phyloP scores from a whole-genome alignment of 2,329 filamentous ascomycete genomes.

The Endothia cerciana region DNA sequence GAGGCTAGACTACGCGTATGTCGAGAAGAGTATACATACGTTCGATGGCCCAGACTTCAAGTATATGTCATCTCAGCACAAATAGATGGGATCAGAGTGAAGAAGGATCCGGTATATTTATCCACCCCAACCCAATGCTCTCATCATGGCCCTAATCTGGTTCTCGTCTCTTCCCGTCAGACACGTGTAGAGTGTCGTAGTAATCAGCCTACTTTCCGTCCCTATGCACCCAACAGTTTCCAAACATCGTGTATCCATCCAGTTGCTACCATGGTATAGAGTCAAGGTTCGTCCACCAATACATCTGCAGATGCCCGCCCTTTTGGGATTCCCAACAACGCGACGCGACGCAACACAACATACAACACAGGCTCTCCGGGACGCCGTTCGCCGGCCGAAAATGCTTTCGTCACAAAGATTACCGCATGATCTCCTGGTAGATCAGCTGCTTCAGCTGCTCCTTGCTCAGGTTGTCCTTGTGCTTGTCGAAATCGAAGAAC shows the following conservation, averaged over 20 bases:
- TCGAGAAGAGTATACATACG: no score
- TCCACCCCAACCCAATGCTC: slow-evolving; percentile 2
- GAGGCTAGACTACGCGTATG: no score
- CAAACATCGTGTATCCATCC: background rate
- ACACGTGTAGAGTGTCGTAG: background rate
- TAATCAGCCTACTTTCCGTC: background rate
- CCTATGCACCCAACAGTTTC: background rate
- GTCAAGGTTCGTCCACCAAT: slow-evolving; percentile 4
- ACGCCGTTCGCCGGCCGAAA: slow-evolving; percentile 16
- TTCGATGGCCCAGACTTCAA: background rate
- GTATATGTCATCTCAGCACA: background rate
- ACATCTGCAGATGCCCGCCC: slow-evolving; percentile 2
- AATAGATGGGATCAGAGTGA: no score
- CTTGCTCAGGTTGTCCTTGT: slow-evolving; percentile 98
- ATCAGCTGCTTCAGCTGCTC: slow-evolving; percentile 97
- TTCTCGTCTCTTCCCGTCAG: slow-evolving; percentile 8
- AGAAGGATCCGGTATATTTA: background rate
- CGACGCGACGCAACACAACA: slow-evolving; percentile 6
- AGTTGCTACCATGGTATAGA: slow-evolving; percentile 10
- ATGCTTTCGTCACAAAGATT: slow-evolving; percentile 28
- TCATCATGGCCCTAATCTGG: background rate
- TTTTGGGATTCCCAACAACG: background rate
- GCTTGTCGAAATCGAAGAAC: slow-evolving; percentile 99
- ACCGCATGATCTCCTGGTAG: slow-evolving; percentile 91
- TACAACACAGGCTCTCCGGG: background rate